phyloP scores from a whole-genome alignment of 768 basidiomycete genomes.

The Leccinum aurantiacum region DNA sequence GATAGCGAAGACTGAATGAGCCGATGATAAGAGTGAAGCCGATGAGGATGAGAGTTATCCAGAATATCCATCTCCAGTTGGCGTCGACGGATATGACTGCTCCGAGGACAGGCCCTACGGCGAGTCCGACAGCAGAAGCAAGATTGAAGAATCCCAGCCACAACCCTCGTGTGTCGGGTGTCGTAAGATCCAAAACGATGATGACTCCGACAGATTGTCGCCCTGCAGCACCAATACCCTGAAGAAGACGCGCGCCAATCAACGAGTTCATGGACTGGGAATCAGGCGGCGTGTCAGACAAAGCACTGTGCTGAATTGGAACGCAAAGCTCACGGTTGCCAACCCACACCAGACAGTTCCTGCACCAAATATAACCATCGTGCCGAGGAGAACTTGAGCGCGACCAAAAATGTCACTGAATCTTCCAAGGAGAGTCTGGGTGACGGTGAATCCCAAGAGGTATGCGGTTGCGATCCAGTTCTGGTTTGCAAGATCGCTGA shows the following conservation, averaged over 20 bases:
- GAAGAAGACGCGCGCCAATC: slow-evolving; percentile 34
- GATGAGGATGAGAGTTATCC: slow-evolving; percentile 40
- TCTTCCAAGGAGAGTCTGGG: slow-evolving; percentile 34
- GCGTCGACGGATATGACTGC: slow-evolving; percentile 45
- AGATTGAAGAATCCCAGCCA: slow-evolving; percentile 39
- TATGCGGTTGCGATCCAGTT: slow-evolving; percentile 38
- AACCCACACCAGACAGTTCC: slow-evolving; percentile 37
- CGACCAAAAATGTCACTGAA: slow-evolving; percentile 39
- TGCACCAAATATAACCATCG: slow-evolving; percentile 35
- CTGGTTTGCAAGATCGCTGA: slow-evolving; percentile 31
- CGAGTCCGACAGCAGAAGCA: slow-evolving; percentile 42
- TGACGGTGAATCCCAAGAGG: slow-evolving; percentile 38
- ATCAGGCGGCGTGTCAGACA: slow-evolving; percentile 7
- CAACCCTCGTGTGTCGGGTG: slow-evolving; percentile 34
- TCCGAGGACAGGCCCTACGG: slow-evolving; percentile 48
- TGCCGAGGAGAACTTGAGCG: slow-evolving; percentile 34
- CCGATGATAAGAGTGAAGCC: slow-evolving; percentile 30
- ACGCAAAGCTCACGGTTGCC: slow-evolving; percentile 26
- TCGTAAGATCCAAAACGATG: slow-evolving; percentile 37
- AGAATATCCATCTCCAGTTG: slow-evolving; percentile 49
- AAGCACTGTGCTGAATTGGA: neutral
- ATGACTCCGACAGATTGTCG: slow-evolving; percentile 38
- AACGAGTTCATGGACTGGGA: slow-evolving; percentile 36
- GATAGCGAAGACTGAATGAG: slow-evolving; percentile 30
- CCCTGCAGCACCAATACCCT: slow-evolving; percentile 39